phyloP scores from a whole-genome alignment of 2,329 filamentous ascomycete genomes.

The Thelonectria blattea region DNA sequence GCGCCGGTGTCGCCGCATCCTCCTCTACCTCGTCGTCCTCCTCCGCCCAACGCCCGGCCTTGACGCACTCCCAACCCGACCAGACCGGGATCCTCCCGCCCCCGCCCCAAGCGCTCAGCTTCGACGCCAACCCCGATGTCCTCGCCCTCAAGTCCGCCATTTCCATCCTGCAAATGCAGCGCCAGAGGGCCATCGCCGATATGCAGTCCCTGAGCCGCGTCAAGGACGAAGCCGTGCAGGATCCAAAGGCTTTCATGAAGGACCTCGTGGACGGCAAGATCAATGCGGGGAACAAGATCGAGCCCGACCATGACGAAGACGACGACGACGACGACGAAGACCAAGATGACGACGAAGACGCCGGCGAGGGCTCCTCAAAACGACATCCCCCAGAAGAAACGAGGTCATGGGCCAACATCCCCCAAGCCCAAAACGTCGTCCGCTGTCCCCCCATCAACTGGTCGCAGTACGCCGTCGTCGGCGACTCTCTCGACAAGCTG shows the following conservation, averaged over 20 bases:
- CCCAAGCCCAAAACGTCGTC: conserved; percentile 80
- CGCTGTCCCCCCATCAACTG: conserved; percentile 92
- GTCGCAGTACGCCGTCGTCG: conserved; percentile 91
- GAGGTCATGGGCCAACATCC: conserved; percentile 67
- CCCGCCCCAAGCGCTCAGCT: conserved; percentile 59
- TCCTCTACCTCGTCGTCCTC: no score
- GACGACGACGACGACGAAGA: conserved; percentile 37
- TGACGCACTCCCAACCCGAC: conserved; percentile 54
- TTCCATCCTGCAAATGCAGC: conserved; percentile 85
- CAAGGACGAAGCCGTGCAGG: conserved; percentile 71
- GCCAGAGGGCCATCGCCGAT: conserved; percentile 76
- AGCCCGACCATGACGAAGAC: not conserved
- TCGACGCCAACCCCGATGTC: conserved; percentile 78
- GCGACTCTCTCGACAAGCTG: conserved; percentile 77
- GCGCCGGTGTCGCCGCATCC: no score
- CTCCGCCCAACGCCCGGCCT: conserved; percentile 38
- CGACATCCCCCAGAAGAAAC: conserved; percentile 34
- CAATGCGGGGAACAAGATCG: conserved; percentile 38
- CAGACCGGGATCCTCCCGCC: conserved; percentile 53
- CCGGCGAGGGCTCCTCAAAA: conserved; percentile 31
- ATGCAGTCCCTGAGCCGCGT: conserved; percentile 72
- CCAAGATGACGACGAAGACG: conserved; percentile 38
- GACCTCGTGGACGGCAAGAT: conserved; percentile 71
- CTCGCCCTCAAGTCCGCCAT: conserved; percentile 87
- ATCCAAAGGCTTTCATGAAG: conserved; percentile 74